A percentile compares a stretch with the other conserved stretches of the same genome.
Conservation (phyloP, 352 stramenopile genomes). For the Phytophthora hybrid region DNA sequence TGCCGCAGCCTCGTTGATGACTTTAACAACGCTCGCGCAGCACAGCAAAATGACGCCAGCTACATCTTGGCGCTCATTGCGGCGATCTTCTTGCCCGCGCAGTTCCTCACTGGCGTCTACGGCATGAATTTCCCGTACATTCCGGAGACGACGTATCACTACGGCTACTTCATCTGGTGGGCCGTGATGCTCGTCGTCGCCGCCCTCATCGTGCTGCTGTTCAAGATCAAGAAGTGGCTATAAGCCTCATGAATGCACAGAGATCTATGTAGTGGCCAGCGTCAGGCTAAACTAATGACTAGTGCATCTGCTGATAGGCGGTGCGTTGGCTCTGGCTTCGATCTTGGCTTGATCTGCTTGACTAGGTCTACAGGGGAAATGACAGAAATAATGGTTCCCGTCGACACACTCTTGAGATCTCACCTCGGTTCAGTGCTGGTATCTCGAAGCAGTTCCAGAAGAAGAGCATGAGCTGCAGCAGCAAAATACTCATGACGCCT, state of each 20-base stretch:
- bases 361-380: constrained; percentile 7
- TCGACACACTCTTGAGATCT: constrained; percentile 46
- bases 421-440: constrained; percentile 55
- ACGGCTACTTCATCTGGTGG: constrained; percentile 83
- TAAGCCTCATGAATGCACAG: background rate
- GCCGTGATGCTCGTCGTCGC: constrained; percentile 48
- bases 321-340: background rate
- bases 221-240: constrained; percentile 67
- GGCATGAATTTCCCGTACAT: constrained; percentile 89
- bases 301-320: background rate
- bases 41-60: constrained; percentile 68
- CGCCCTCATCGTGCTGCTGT: constrained; percentile 42
- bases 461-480: constrained; percentile 70
- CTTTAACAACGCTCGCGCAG: constrained; percentile 57
- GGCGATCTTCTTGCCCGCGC: constrained; percentile 73
- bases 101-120: constrained; percentile 83
- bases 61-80: constrained; percentile 72
- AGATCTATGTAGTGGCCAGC: background rate
- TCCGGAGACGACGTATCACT: constrained; percentile 63
- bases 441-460: constrained; percentile 81
- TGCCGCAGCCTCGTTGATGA: constrained; percentile 65
- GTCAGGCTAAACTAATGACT: background rate
- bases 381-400: constrained; percentile 41
- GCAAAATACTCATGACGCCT: constrained; percentile 37
- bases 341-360: background rate